Evolutionary conservation across 768 basidiomycete genomes (phyloP).

Genomic region (Rhizopogon salebrosus): DNA sequence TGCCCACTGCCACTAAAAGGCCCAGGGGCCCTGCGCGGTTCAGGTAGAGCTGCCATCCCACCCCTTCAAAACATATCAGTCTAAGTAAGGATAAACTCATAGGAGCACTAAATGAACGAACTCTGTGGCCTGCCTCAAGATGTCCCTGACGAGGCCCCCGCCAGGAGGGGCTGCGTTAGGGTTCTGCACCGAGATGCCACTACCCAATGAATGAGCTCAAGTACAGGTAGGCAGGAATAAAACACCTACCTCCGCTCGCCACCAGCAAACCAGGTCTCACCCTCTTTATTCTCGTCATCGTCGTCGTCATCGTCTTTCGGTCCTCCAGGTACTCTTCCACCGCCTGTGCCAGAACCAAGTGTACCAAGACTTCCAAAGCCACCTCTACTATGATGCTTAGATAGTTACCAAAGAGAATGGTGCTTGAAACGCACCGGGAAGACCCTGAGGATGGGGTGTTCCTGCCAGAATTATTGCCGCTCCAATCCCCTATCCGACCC

Average conservation of each 20-base stretch:
- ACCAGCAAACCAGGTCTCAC: constrained; percentile 85
- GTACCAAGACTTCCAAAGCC: constrained; percentile 31
- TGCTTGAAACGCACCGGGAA: constrained; percentile 7
- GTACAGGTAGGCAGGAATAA: neutral
- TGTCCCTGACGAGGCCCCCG: constrained; percentile 58
- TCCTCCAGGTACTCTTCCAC: constrained; percentile 14
- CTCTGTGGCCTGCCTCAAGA: constrained; percentile 80
- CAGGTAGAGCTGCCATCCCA: constrained; percentile 19
- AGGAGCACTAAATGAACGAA: constrained; percentile 31
- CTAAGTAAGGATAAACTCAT: neutral
- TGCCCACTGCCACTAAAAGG: constrained; percentile 72
- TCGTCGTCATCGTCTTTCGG: constrained; percentile 48
- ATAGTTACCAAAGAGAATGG: neutral
- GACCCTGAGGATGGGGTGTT: constrained; percentile 14
- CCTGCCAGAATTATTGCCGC: constrained; percentile 18
- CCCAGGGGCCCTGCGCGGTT: constrained; percentile 4
- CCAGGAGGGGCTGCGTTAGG: constrained; percentile 58
- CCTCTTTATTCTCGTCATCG: constrained; percentile 42
- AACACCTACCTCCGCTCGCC: constrained; percentile 77
- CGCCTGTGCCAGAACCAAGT: constrained; percentile 12
- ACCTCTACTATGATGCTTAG: constrained; percentile 2
- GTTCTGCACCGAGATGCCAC: constrained; percentile 86
- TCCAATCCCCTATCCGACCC: constrained; percentile 52
- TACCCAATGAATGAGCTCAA: constrained; percentile 24
- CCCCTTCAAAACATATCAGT: neutral